phyloP scores from a whole-genome alignment of 768 basidiomycete species.

The Mycena albidolilacea region DNA sequence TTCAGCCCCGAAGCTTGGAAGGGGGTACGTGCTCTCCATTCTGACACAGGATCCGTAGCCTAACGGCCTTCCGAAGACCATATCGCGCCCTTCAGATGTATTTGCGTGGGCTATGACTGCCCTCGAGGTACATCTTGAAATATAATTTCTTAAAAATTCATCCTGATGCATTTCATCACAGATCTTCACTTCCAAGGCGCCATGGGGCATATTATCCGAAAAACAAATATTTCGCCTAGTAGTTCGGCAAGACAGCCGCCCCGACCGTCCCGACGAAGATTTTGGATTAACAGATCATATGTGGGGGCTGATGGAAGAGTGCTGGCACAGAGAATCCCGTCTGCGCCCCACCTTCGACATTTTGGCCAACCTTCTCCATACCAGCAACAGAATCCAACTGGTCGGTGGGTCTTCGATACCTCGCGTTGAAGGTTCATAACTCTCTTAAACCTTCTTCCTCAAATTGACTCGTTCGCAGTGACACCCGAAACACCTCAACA shows the following conservation, averaged over 20 bases:
- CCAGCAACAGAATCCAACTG: not conserved
- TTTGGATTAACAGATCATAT: constrained; percentile 42
- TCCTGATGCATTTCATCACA: constrained; percentile 4
- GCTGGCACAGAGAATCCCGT: constrained; percentile 45
- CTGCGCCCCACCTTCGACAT: constrained; percentile 47
- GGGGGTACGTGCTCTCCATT: constrained; percentile 40
- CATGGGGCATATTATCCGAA: constrained; percentile 46
- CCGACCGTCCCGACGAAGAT: constrained; percentile 45
- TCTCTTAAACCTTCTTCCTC: not conserved
- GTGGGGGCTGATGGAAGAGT: constrained; percentile 46
- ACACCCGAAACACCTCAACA: constrained; percentile 2
- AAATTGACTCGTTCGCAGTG: constrained; percentile 16
- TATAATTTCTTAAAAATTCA: not conserved
- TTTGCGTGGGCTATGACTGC: constrained; percentile 48
- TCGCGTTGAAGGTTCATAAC: constrained; percentile 17
- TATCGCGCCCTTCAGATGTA: constrained; percentile 46
- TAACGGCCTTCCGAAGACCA: constrained; percentile 34
- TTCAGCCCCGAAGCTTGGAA: constrained; percentile 49
- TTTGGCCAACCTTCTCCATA: constrained; percentile 37
- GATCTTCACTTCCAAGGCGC: constrained; percentile 44
- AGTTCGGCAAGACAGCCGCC: constrained; percentile 44
- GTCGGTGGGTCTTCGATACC: constrained; percentile 15
- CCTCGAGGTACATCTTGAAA: constrained; percentile 39
- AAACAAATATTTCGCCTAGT: constrained; percentile 47
- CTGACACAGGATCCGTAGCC: not conserved